phyloP scores from a whole-genome alignment of 768 basidiomycete species.

The button mushroom (Agaricus bisporus) region DNA sequence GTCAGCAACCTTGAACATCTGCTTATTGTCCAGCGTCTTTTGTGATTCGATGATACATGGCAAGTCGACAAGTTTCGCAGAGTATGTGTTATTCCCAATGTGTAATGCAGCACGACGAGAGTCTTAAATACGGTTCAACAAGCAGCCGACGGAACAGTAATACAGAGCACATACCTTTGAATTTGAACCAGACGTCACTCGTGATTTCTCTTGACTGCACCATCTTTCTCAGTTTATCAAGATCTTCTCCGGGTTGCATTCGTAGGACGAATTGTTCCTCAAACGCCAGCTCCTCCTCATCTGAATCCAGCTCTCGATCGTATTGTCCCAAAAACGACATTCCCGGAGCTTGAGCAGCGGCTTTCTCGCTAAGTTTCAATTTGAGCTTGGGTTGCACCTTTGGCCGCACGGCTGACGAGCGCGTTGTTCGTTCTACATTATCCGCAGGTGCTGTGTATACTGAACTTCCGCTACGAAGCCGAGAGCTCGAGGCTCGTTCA shows the following conservation, averaged over 20 bases:
- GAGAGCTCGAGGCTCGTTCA: conserved; percentile 22
- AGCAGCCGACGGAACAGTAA: not conserved
- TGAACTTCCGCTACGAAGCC: conserved; percentile 30
- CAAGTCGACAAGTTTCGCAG: conserved; percentile 92
- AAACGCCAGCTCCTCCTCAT: conserved; percentile 90
- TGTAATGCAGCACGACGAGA: conserved; percentile 89
- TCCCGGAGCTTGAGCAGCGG: conserved; percentile 74
- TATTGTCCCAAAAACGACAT: conserved; percentile 88
- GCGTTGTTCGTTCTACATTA: conserved; percentile 46
- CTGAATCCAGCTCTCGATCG: conserved; percentile 91
- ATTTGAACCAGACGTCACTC: conserved; percentile 95
- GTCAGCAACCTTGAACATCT: conserved; percentile 98
- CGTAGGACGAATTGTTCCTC: conserved; percentile 96
- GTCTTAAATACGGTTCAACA: conserved; percentile 49
- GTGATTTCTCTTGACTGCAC: conserved; percentile 70
- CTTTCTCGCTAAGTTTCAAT: conserved; percentile 81
- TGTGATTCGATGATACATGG: conserved; percentile 93
- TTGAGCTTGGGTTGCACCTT: conserved; percentile 75
- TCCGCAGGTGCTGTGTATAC: conserved; percentile 21
- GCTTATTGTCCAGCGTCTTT: conserved; percentile 93
- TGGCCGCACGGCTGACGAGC: conserved; percentile 42
- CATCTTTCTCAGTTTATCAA: conserved; percentile 75
- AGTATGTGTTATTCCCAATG: conserved; percentile 71
- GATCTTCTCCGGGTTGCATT: conserved; percentile 81
- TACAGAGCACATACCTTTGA: conserved; percentile 63